phyloP scores from a whole-genome alignment of 805 yeast species.

The Brettanomyces bruxellensis region DNA sequence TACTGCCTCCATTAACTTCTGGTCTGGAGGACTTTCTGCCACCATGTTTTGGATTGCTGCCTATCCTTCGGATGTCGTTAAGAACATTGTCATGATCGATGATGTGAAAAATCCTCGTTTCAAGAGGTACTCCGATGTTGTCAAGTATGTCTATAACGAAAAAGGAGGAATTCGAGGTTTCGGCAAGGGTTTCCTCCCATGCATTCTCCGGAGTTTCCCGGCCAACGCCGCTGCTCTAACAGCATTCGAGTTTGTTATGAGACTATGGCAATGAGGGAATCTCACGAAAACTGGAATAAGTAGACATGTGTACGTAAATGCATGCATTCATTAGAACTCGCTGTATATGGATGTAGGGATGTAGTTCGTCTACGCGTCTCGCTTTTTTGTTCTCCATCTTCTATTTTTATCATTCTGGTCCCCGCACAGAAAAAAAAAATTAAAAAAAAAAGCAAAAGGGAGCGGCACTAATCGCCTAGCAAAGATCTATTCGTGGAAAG shows the following conservation, averaged over 20 bases:
- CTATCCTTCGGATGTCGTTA: constrained; percentile 82
- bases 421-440: neutral
- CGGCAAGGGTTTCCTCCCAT: constrained; percentile 73
- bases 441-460: too few relatives aligned
- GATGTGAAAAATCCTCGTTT: constrained; percentile 63
- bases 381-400: too few relatives aligned
- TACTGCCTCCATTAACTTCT: constrained; percentile 68
- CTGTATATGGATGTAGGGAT: too few relatives aligned
- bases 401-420: neutral
- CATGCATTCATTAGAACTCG: neutral
- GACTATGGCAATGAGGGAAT: constrained; percentile 22
- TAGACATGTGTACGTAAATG: neutral
- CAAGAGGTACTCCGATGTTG: constrained; percentile 66
- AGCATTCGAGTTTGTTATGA: constrained; percentile 79
- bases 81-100: constrained; percentile 79
- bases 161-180: constrained; percentile 62
- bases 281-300: too few relatives aligned
- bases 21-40: constrained; percentile 89
- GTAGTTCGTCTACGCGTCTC: too few relatives aligned
- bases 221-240: constrained; percentile 92
- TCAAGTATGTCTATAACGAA: constrained; percentile 50
- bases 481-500: too few relatives aligned
- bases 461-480: too few relatives aligned
- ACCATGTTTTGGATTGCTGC: constrained; percentile 85
- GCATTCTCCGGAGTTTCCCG: constrained; percentile 77